Evolutionary conservation across 2,329 filamentous ascomycete genomes (phyloP).

Genomic region (Fusarium devonianum): DNA sequence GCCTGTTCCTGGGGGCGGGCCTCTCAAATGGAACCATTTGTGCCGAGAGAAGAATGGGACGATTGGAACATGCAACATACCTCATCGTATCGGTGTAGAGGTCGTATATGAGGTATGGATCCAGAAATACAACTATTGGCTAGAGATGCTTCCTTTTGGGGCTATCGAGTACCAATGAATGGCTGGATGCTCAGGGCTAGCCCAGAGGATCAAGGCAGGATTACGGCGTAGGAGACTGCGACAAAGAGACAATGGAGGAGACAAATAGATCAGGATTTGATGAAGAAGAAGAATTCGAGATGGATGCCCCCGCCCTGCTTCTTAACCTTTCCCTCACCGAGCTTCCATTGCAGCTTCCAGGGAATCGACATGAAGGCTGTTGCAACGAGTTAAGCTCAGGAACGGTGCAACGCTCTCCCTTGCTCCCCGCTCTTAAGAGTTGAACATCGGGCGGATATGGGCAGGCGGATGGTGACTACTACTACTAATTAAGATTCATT

Average conservation of each 20-base stretch:
- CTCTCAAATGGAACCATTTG: slow-evolving; percentile 7
- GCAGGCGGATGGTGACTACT: too few relatives aligned
- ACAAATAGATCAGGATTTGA: neutral
- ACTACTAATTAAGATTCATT: too few relatives aligned
- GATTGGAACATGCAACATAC: slow-evolving; percentile 20
- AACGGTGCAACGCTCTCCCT: too few relatives aligned
- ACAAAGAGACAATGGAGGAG: neutral
- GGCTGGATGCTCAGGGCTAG: neutral
- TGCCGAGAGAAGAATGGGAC: neutral
- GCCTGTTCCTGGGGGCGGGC: slow-evolving; percentile 33
- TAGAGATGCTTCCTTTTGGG: neutral
- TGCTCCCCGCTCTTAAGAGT: too few relatives aligned
- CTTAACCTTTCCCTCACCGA: too few relatives aligned
- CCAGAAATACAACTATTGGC: neutral
- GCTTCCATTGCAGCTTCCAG: too few relatives aligned
- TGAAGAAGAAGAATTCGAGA: neutral
- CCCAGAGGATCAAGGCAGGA: neutral
- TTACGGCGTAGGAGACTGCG: neutral
- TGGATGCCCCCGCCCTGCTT: neutral
- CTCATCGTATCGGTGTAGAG: slow-evolving; percentile 17
- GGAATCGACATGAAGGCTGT: too few relatives aligned
- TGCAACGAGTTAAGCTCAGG: too few relatives aligned
- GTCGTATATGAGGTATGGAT: neutral
- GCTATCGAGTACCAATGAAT: neutral
- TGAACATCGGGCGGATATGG: too few relatives aligned